Base-by-base conservation (phyloP, 108 stramenopile genomes). In the Epithemia pelagica region DNA sequence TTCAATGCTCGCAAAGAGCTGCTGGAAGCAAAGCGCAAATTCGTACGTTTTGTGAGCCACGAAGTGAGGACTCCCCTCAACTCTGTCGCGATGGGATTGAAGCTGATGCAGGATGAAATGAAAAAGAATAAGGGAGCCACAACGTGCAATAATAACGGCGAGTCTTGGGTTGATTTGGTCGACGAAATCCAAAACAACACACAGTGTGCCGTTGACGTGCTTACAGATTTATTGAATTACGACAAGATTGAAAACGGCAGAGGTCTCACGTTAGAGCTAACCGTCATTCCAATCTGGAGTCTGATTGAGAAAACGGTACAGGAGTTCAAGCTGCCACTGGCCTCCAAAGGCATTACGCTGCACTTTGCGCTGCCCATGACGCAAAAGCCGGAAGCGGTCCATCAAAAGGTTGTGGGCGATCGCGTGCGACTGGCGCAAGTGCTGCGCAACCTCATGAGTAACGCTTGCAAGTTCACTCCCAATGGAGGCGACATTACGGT, bases 401-500 rank as follows among this genome's bases (percentile, higher is more conserved):
- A 66, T 28, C 71, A 58, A 52, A 53, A 65, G 32, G 67, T 77
- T 23, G 32, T 78, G 18, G 84, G 81, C 28, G 84, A 85, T 61
- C 58, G 56, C 1, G 32, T 75, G 0, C 67, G 76, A 19, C 61
- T 85, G 1, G 25, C 54, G 1, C 81, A 85, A 72, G 73, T 77
- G 24, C 15, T 81, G 30, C 73, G 81, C 28, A 85, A 85, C 59
- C 33, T 85, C 30, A 29, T 85, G 23, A 82, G 81, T 0, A 85
- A 85, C 61, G 84, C 81, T 2, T 51, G 81, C 46, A 85, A 85
- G 58, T 85, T 85, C 56, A 78, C 83, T 21, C 66, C 72, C 20
- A 68, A 22, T 10, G 51, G 30, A 28, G 60, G 60, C n/a, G 2
- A 27, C 5, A 28, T 30, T 7, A 28, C 28, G n/a, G 15, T 61